Evolutionary conservation across 2,329 filamentous ascomycete genomes (phyloP).

Genomic region (Dactylellina drechsleri): DNA sequence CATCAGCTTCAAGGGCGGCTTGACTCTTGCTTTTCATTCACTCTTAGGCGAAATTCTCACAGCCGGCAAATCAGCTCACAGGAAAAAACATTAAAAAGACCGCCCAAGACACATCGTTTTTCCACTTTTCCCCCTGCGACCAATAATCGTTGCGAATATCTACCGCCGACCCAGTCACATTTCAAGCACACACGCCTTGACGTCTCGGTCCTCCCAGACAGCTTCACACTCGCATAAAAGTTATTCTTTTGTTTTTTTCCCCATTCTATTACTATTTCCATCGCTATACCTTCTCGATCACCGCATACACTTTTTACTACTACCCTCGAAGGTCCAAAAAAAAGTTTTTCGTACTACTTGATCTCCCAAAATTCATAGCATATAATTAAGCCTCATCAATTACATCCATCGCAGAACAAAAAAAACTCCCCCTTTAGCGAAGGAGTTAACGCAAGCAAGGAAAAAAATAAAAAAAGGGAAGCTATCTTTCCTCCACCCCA

Average conservation of each 20-base stretch:
- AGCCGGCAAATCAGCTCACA: constrained; percentile 32
- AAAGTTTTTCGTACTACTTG: constrained; percentile 42
- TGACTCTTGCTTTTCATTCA: constrained; percentile 12
- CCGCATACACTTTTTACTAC: constrained; percentile 5
- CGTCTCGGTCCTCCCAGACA: constrained; percentile 28
- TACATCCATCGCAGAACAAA: constrained; percentile 30
- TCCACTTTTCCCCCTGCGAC: constrained; percentile 9
- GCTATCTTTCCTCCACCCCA: constrained; percentile 27
- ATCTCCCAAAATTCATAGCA: constrained; percentile 48
- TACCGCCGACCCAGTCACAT: constrained; percentile 34
- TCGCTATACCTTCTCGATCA: not conserved
- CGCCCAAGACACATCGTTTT: constrained; percentile 10
- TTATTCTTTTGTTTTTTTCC: constrained; percentile 8
- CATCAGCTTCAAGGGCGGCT: constrained; percentile 22
- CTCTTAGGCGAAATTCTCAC: constrained; percentile 31
- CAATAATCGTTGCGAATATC: constrained; percentile 27
- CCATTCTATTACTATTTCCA: not conserved
- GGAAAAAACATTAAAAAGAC: not conserved
- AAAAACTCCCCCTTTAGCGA: constrained; percentile 34
- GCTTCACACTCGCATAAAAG: constrained; percentile 29
- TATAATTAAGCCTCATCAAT: constrained; percentile 54
- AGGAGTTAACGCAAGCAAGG: constrained; percentile 25
- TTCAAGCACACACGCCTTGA: constrained; percentile 30
- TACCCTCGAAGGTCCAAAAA: constrained; percentile 28
- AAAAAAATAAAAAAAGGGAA: constrained; percentile 22